phyloP scores from a whole-genome alignment of 2,329 filamentous ascomycete genomes.

The Fusarium sp. region DNA sequence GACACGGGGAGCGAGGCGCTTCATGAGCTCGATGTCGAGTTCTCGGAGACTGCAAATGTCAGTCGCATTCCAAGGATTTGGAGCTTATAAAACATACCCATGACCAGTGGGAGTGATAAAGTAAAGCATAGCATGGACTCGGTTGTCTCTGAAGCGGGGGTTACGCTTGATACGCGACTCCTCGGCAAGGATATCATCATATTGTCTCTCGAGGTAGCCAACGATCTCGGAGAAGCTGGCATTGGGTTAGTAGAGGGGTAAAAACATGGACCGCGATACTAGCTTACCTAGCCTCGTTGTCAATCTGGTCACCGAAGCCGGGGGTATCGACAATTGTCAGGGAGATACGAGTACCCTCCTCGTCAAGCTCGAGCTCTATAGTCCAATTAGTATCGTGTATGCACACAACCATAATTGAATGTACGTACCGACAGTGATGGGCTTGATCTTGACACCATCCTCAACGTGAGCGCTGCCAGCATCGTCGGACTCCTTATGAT shows the following conservation, averaged over 20 bases:
- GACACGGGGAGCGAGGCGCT: constrained; percentile 95
- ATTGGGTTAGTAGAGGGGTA: constrained; percentile 8
- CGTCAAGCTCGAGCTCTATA: constrained; percentile 90
- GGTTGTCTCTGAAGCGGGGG: constrained; percentile 98
- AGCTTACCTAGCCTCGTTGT: constrained; percentile 92
- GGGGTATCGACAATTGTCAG: constrained; percentile 98
- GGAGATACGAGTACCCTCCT: constrained; percentile 97
- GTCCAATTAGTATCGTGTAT: constrained; percentile 40
- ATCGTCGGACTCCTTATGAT: constrained; percentile 93
- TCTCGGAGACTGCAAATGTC: constrained; percentile 80
- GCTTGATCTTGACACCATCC: constrained; percentile 98
- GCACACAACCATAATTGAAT: background rate
- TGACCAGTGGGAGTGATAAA: constrained; percentile 99
- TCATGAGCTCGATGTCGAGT: constrained; percentile 99
- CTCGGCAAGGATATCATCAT: constrained; percentile 98
- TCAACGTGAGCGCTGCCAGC: constrained; percentile 87
- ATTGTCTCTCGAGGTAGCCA: constrained; percentile 98
- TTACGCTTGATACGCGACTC: constrained; percentile 99
- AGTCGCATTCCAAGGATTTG: background rate
- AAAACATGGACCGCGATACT: background rate
- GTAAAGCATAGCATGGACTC: constrained; percentile 97
- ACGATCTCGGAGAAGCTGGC: constrained; percentile 94
- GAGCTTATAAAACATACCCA: constrained; percentile 65
- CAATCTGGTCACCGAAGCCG: constrained; percentile 97
- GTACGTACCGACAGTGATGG: constrained; percentile 86